A percentile compares a stretch with the other conserved stretches of the same genome.
These are phyloP conservation scores for Boletus rubroflammeus DNA, from an alignment of 768 basidiomycete genomes.

Conservation along the genomic window DNA sequence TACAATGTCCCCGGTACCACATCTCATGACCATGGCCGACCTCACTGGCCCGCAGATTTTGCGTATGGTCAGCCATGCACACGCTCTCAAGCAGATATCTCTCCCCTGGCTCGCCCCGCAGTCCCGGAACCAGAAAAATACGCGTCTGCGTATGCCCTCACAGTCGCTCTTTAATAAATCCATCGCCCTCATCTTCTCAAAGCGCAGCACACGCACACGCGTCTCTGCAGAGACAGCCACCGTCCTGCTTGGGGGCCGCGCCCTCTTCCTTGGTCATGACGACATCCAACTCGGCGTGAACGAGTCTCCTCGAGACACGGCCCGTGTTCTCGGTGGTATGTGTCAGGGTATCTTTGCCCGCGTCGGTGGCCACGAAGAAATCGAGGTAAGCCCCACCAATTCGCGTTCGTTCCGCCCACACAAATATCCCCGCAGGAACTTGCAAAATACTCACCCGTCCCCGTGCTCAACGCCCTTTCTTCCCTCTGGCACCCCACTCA, in stretches of 20 bases:
- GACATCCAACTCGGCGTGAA: slow-evolving; percentile 98
- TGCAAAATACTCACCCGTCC: slow-evolving; percentile 85
- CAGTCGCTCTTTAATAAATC: slow-evolving; percentile 80
- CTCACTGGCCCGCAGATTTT: slow-evolving; percentile 72
- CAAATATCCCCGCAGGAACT: slow-evolving; percentile 59
- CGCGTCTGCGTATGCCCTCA: slow-evolving; percentile 54
- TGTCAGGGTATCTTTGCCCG: slow-evolving; percentile 96
- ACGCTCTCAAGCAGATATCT: slow-evolving; percentile 58
- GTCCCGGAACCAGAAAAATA: slow-evolving; percentile 24
- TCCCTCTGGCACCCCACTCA: slow-evolving; percentile 97
- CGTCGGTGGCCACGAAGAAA: slow-evolving; percentile 87
- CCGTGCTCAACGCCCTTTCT: slow-evolving; percentile 94
- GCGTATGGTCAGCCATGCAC: slow-evolving; percentile 60
- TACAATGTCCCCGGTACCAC: slow-evolving; percentile 44
- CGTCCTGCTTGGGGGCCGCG: slow-evolving; percentile 75
- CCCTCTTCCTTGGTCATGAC: slow-evolving; percentile 83
- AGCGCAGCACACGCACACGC: slow-evolving; percentile 90
- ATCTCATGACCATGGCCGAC: slow-evolving; percentile 88
- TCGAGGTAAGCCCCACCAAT: slow-evolving; percentile 63
- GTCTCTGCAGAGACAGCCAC: slow-evolving; percentile 84
- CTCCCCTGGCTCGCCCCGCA: slow-evolving; percentile 67
- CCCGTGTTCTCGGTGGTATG: slow-evolving; percentile 90
- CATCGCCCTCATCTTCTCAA: slow-evolving; percentile 87
- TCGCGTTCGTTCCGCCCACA: not conserved
- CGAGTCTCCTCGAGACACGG: slow-evolving; percentile 80